Percentiles rank a stretch among this genome's conserved stretches.
phyloP scores from a whole-genome alignment of 148 eudicot genomes.

The Rhododendron simsii region DNA sequence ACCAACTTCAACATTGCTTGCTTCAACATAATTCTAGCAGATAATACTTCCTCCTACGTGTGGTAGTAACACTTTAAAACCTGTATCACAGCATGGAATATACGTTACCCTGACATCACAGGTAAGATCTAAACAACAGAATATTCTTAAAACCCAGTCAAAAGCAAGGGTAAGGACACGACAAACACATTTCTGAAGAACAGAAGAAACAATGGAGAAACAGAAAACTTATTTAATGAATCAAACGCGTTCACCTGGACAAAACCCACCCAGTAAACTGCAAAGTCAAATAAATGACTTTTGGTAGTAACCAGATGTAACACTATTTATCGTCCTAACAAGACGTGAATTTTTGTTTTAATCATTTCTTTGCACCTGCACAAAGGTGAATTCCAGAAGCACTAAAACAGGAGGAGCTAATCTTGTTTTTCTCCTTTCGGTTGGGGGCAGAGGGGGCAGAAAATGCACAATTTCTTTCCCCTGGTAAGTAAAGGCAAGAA shows the following conservation, averaged over 20 bases:
- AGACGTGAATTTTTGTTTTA: not conserved
- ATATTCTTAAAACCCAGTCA: not conserved
- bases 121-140: not conserved
- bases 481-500: not conserved
- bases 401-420: not conserved
- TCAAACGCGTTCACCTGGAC: not conserved
- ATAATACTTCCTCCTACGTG: no score
- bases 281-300: not conserved
- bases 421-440: not conserved
- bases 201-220: not conserved
- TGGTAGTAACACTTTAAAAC: no score
- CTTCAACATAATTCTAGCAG: constrained; percentile 1
- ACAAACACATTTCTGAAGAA: not conserved
- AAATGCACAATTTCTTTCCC: no score
- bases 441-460: not conserved
- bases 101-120: not conserved
- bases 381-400: not conserved
- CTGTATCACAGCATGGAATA: no score
- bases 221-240: not conserved
- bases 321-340: not conserved
- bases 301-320: not conserved
- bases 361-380: not conserved
- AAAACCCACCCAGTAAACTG: not conserved
- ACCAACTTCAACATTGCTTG: constrained; percentile 75
- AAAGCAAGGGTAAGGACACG: not conserved